phyloP scores from a whole-genome alignment of 163 green algal genomes.

The Volvox carteri region DNA sequence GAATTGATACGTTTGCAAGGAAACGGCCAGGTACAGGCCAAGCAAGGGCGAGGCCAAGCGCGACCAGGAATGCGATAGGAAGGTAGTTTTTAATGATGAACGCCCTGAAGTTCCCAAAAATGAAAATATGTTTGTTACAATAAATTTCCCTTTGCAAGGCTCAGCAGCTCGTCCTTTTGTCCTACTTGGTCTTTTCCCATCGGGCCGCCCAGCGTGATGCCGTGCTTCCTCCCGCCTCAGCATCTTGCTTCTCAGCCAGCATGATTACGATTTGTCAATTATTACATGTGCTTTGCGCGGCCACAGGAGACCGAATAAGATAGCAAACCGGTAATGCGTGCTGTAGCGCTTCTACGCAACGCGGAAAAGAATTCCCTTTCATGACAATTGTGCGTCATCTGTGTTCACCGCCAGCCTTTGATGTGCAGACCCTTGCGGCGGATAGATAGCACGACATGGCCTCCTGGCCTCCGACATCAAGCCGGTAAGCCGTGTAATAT shows the following conservation, averaged over 20 bases:
- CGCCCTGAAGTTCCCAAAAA: conserved; percentile 1
- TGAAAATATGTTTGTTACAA: neutral
- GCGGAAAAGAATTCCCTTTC: too few relatives aligned
- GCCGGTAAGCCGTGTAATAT: too few relatives aligned
- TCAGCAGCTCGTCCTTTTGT: neutral
- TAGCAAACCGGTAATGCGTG: too few relatives aligned
- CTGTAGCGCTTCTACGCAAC: too few relatives aligned
- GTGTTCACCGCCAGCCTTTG: too few relatives aligned
- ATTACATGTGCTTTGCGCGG: too few relatives aligned
- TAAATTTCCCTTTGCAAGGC: neutral
- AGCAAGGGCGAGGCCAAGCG: conserved; percentile 31
- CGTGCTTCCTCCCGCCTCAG: neutral
- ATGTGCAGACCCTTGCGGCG: too few relatives aligned
- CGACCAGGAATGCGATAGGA: conserved; percentile 56
- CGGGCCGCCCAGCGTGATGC: neutral
- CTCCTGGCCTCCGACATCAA: neutral
- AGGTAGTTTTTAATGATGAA: conserved; percentile 62
- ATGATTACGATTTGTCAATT: neutral
- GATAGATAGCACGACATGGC: neutral
- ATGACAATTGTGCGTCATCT: too few relatives aligned
- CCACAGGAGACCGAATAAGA: too few relatives aligned
- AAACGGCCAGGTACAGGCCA: conserved; percentile 48
- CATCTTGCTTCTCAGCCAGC: neutral
- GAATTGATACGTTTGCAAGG: conserved; percentile 22
- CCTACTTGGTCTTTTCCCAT: conserved; percentile 13